phyloP scores from a whole-genome alignment of 208 protist genomes.

The Leptomonas pyrrhocoris region DNA sequence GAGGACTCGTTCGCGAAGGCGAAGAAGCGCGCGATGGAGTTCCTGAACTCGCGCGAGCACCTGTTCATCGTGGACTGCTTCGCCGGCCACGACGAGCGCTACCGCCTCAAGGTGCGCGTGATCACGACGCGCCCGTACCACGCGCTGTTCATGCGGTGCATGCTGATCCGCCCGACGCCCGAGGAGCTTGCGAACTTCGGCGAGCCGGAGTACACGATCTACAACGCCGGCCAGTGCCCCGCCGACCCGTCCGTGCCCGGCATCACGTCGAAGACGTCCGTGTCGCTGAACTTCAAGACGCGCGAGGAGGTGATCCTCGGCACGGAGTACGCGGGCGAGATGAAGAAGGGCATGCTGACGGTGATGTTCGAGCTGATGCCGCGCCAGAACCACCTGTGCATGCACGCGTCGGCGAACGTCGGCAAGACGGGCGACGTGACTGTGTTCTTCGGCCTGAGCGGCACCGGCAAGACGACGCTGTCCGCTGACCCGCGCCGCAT shows the following conservation, averaged over 20 bases:
- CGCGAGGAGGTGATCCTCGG: slow-evolving; percentile 95
- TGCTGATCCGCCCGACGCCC: slow-evolving; percentile 93
- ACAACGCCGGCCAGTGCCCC: slow-evolving; percentile 93
- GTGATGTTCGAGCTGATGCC: slow-evolving; percentile 97
- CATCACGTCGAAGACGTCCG: slow-evolving; percentile 71
- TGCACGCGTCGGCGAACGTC: slow-evolving; percentile 94
- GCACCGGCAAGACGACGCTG: slow-evolving; percentile 95
- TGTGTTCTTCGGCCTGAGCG: slow-evolving; percentile 92
- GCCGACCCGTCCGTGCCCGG: slow-evolving; percentile 91
- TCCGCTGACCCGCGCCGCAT: slow-evolving; percentile 84
- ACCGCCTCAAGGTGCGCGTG: slow-evolving; percentile 94
- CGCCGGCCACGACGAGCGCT: slow-evolving; percentile 91
- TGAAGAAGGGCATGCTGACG: slow-evolving; percentile 98
- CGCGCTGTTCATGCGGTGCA: slow-evolving; percentile 97
- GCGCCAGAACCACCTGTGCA: slow-evolving; percentile 88
- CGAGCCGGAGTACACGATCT: slow-evolving; percentile 95
- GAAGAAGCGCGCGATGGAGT: slow-evolving; percentile 91
- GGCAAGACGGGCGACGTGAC: slow-evolving; percentile 76
- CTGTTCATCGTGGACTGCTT: slow-evolving; percentile 96
- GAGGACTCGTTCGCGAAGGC: slow-evolving; percentile 93
- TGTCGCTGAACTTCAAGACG: slow-evolving; percentile 86
- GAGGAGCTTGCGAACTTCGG: slow-evolving; percentile 93
- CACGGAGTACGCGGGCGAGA: slow-evolving; percentile 97
- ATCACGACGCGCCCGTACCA: slow-evolving; percentile 94
- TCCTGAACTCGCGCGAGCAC: slow-evolving; percentile 90